Conservation (phyloP, 345 rosid genomes). For the Eucalyptus cloeziana region DNA sequence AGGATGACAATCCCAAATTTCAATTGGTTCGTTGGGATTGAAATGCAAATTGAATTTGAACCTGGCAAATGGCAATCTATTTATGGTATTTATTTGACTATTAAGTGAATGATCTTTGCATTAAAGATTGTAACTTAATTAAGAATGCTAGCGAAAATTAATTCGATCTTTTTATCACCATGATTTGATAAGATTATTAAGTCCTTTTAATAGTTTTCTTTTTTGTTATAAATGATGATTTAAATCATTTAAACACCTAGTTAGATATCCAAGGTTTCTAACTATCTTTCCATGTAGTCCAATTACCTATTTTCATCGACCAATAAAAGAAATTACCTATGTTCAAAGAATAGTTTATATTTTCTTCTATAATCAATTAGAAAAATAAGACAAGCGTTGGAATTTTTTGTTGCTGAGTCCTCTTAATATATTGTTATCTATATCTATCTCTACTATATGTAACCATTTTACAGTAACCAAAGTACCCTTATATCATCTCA, state of each 20-base stretch:
- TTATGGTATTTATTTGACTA: not conserved
- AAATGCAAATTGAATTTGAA: not conserved
- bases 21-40: not conserved
- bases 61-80: not conserved
- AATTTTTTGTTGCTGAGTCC: no score
- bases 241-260: not conserved
- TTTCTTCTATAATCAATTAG: not conserved
- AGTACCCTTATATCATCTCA: not conserved
- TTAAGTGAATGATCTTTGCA: not conserved
- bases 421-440: no score
- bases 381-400: no score
- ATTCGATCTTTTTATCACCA: rapidly evolving
- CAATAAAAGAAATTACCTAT: not conserved
- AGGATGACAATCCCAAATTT: not conserved
- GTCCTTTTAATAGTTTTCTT: no score
- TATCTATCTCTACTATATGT: no score
- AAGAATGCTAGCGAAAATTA: not conserved
- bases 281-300: not conserved
- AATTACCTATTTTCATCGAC: not conserved
- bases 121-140: rapidly evolving
- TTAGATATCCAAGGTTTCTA: not conserved
- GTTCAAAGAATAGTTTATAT: not conserved
- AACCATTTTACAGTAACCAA: no score
- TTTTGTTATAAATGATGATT: no score
- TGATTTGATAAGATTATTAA: not conserved